Percentiles rank a stretch among this genome's conserved stretches.
Conservation (phyloP, 176 grass and related monocot species). For the Cocos nucifera region DNA sequence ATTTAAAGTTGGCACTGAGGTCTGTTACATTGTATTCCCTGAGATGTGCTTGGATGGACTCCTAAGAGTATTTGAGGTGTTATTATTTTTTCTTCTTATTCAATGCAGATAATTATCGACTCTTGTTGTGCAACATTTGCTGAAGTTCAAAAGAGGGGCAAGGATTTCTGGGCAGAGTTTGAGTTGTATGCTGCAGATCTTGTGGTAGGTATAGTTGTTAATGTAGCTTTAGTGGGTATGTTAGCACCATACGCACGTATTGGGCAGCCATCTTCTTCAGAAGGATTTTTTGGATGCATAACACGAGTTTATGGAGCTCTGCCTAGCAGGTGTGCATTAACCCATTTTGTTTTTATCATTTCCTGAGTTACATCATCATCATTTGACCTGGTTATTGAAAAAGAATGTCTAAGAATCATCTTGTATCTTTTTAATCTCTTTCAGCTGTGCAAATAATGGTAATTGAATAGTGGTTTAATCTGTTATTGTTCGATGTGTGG, state of each 20-base stretch:
- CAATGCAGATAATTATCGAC: slow-evolving; percentile 79
- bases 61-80: not conserved
- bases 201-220: slow-evolving; percentile 86
- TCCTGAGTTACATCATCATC: too few relatives aligned
- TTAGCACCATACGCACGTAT: slow-evolving; percentile 87
- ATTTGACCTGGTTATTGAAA: too few relatives aligned
- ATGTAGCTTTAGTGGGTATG: slow-evolving; percentile 91
- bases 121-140: slow-evolving; percentile 84
- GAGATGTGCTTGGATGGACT: not conserved
- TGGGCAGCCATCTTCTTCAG: slow-evolving; percentile 44
- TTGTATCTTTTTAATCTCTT: too few relatives aligned
- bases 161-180: slow-evolving; percentile 93
- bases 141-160: slow-evolving; percentile 86
- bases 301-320: slow-evolving; percentile 78
- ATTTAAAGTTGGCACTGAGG: slow-evolving; percentile 92
- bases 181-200: slow-evolving; percentile 90
- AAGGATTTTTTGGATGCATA: slow-evolving; percentile 54
- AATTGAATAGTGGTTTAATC: too few relatives aligned
- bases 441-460: too few relatives aligned
- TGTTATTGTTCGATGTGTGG: too few relatives aligned
- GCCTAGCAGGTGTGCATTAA: slow-evolving; percentile 61
- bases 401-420: too few relatives aligned
- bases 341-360: not conserved
- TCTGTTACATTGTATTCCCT: slow-evolving; percentile 2
- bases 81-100: slow-evolving; percentile 9